These are phyloP conservation scores for Medicago lupulina DNA, from an alignment of 306 rosid species.

Conservation along the genomic window DNA sequence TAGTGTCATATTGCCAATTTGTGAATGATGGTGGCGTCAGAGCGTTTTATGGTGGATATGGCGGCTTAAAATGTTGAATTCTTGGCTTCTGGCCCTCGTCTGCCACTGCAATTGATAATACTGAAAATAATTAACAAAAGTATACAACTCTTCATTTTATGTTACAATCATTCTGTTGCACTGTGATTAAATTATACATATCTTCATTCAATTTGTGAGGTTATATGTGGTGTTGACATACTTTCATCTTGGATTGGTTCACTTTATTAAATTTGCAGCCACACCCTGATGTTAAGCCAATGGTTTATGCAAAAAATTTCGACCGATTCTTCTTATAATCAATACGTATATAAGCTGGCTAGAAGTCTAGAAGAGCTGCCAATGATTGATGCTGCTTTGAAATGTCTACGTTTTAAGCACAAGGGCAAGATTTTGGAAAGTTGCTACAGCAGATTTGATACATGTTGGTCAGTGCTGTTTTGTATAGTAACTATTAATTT, in stretches of 20 bases:
- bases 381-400: conserved; percentile 33
- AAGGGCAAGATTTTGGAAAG: conserved; percentile 45
- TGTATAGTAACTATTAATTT: conserved; percentile 20
- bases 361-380: conserved; percentile 42
- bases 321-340: conserved; percentile 70
- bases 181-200: background rate
- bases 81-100: background rate
- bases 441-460: conserved; percentile 37
- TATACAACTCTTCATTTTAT: background rate
- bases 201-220: background rate
- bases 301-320: conserved; percentile 99
- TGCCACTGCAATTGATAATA: background rate
- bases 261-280: conserved; percentile 64
- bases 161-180: background rate
- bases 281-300: conserved; percentile 97
- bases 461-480: conserved; percentile 40
- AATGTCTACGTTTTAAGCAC: conserved; percentile 36
- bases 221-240: background rate
- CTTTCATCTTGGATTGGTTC: background rate
- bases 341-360: conserved; percentile 31
- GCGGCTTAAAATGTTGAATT: background rate
- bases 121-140: background rate
- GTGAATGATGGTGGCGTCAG: background rate
- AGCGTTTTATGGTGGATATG: background rate
- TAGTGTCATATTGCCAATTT: background rate